Base-by-base conservation (phyloP, 805 yeast genomes). In the Wickerhamomyces pijperi region DNA sequence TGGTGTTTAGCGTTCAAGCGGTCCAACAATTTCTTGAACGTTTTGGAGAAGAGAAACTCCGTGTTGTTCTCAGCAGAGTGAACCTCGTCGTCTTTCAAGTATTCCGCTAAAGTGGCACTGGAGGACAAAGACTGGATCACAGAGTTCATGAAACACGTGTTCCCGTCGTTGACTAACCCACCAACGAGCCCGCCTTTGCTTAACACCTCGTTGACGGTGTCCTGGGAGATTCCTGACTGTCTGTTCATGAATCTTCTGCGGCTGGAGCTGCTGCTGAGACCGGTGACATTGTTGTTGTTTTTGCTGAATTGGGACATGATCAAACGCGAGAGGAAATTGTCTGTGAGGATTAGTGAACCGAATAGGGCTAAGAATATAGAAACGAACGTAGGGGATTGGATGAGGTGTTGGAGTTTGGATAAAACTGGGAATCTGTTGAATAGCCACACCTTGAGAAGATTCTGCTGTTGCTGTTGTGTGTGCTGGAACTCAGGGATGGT, bases 141-240 rank as follows among this genome's bases (percentile, higher is more conserved):
- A 19, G 87, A 76, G 60, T 88, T 88, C 94, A 87, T 86, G 51
- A 88, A 88, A 58, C 97, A 88, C 0, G 96, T 86, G 55, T 88
- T 88, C 13, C 97, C 96, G 46, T 85, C 95, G 55, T 88, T 88
- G 42, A 74, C 70, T 29, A 88, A 68, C 1, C 97, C 97, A 19
- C 95, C 96, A 28, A 85, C 72, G 39, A 71, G 73, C 1, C 88
- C 88, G 41, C 90, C 90, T 39, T 69, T 64, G 36, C 65, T 64
- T 39, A 70, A 43, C n/a, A 79, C 78, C n/a, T 38, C 42, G 19
- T 55, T 50, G 25, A 39, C 25, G 2, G 44, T 39, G 35, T 47
- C 48, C 8, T 43, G 39, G 21, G 41, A 47, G 14, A 46, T 34
- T 13, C 34, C 18, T 11, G 12, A 11, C 9, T 21, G 25, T 21